These are phyloP conservation scores for Tuber aestivum DNA, from an alignment of 495 filamentous ascomycete species.

Conservation along the genomic window DNA sequence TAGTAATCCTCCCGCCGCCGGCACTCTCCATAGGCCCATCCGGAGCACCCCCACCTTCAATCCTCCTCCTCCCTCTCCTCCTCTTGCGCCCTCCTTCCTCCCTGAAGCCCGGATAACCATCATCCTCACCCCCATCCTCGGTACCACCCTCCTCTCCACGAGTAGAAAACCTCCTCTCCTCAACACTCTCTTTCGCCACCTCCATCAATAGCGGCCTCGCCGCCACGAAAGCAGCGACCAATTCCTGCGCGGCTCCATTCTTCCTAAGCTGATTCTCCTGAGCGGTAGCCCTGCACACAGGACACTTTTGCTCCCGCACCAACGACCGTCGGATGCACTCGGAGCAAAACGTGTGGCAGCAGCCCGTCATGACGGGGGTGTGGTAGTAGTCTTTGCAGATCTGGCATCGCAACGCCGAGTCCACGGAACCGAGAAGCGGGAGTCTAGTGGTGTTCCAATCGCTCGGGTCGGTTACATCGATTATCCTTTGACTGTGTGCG, in stretches of 20 bases:
- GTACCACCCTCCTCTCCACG: slow-evolving; percentile 43
- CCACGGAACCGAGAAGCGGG: slow-evolving; percentile 63
- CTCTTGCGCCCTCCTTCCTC: slow-evolving; percentile 19
- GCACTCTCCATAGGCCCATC: not conserved
- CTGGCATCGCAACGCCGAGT: slow-evolving; percentile 83
- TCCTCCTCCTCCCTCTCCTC: slow-evolving; percentile 2
- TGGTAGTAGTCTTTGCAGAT: slow-evolving; percentile 97
- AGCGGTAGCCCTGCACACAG: slow-evolving; percentile 66
- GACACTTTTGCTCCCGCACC: slow-evolving; percentile 74
- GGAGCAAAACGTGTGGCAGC: slow-evolving; percentile 95
- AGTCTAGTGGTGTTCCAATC: slow-evolving; percentile 87
- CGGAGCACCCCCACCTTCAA: not conserved
- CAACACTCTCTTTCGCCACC: slow-evolving; percentile 50
- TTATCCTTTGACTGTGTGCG: not conserved
- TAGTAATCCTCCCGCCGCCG: slow-evolving; percentile 8
- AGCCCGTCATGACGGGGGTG: slow-evolving; percentile 88
- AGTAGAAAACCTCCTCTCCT: slow-evolving; percentile 42
- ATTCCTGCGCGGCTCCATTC: slow-evolving; percentile 75
- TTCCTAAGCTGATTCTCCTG: slow-evolving; percentile 77
- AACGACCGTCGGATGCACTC: slow-evolving; percentile 84
- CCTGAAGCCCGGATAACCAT: slow-evolving; percentile 27
- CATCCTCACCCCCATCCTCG: slow-evolving; percentile 34
- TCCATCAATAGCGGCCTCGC: slow-evolving; percentile 58
- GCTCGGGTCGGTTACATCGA: slow-evolving; percentile 73
- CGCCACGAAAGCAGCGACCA: slow-evolving; percentile 70